Percentiles rank a stretch among this genome's conserved stretches.
phyloP scores from a whole-genome alignment of 129 eudicot genomes.

The Kitagawia praeruptora region DNA sequence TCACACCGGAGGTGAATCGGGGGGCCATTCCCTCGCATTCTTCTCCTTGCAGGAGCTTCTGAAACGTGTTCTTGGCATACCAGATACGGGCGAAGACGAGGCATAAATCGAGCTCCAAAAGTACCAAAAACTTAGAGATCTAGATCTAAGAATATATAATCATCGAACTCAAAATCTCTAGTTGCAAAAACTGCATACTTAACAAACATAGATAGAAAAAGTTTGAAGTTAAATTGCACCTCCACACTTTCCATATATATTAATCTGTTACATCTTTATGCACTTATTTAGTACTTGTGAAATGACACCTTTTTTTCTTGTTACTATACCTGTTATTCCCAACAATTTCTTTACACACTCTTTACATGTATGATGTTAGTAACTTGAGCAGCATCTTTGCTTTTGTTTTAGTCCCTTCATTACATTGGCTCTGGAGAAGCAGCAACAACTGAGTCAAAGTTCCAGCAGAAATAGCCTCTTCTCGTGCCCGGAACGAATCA shows the following conservation, averaged over 20 bases:
- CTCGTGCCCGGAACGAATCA: conserved; percentile 25
- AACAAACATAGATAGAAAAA: neutral
- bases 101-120: too few relatives aligned
- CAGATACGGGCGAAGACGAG: too few relatives aligned
- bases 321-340: neutral
- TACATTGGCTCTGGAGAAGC: conserved; percentile 37
- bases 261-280: neutral
- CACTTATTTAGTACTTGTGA: neutral
- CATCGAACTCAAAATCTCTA: too few relatives aligned
- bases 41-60: too few relatives aligned
- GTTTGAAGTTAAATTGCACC: neutral
- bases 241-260: too few relatives aligned
- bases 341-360: neutral
- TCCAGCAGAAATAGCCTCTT: conserved; percentile 27
- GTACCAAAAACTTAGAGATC: too few relatives aligned
- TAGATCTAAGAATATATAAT: too few relatives aligned
- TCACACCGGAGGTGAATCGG: too few relatives aligned
- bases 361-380: conserved; percentile 14
- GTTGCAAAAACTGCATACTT: neutral
- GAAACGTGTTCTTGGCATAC: too few relatives aligned
- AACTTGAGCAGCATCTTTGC: conserved; percentile 41
- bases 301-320: too few relatives aligned
- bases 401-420: conserved; percentile 25
- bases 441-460: conserved; percentile 32
- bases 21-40: too few relatives aligned